Base-by-base conservation (phyloP, 2,329 filamentous ascomycete genomes). In the Aureobasidium uvarum region DNA sequence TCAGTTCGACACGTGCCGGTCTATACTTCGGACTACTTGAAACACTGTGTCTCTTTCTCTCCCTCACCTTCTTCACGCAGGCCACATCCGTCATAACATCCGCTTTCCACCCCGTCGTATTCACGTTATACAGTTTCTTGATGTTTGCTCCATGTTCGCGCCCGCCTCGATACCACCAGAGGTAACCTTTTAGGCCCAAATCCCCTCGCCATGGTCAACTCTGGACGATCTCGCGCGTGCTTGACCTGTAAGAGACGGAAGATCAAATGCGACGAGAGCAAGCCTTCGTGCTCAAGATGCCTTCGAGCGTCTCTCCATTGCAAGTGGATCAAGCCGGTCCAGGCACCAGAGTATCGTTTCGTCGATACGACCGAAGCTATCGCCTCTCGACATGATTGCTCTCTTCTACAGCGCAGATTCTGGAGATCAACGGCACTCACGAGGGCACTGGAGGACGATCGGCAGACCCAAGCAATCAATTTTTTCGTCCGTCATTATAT, bases 241-340 rank as follows among this genome's bases (percentile, higher is more conserved):
- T 13, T 46, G 23, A 46, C 39, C 6, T 59, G 55, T 25, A 59
- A 59, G 39, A 28, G 55, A 23, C 39, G 55, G 14, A 59, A 46
- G 20, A 59, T 59, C 18, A 59, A 59, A 28, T 59, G 55, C 39
- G 55, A 59, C 23, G 55, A 59, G 10, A 28, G 25, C 1, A 59
- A 59, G 11, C 55, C 55, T 20, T 3, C 10, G 4, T 59, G 55
- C 18, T 10, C 39, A 3, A 20, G 54, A 13, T 58, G 54, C 23
- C 20, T 18, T 7, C 13, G 14, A 13, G 54, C 54, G 33, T 58
- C 54, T 3, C 5, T 59, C 4, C 5, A 23, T n/a, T 59, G 55
- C 55, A 31, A 20, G 7, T 59, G 55, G 55, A 11, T 16, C 1
- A 33, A 59, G n/a, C 39, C 38, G 13, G 7, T 7, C 3, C 10